Evolutionary conservation across 2,329 filamentous ascomycete species (phyloP).

Genomic region (Mycosphaerella sp.): DNA sequence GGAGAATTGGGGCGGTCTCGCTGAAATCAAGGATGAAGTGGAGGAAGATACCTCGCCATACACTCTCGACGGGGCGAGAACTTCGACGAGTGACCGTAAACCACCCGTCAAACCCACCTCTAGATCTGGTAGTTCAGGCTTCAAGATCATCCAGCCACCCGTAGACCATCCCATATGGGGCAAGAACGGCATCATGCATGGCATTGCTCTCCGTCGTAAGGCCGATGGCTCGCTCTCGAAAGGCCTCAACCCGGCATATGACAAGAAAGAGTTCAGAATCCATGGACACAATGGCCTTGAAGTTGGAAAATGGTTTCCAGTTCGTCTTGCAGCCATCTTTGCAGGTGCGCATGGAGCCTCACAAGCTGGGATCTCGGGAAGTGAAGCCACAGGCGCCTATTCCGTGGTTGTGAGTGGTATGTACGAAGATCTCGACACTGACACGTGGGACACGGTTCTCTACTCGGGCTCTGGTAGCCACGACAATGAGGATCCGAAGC

Average conservation of each 20-base stretch:
- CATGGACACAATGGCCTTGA: constrained; percentile 25
- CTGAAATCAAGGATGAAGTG: not conserved
- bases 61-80: not conserved
- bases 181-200: constrained; percentile 27
- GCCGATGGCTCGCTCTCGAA: constrained; percentile 2
- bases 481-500: constrained; percentile 23
- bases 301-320: constrained; percentile 25
- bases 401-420: constrained; percentile 23
- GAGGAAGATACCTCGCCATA: not conserved
- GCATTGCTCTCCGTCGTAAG: constrained; percentile 14
- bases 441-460: constrained; percentile 21
- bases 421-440: constrained; percentile 26
- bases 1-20: constrained; percentile 20
- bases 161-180: constrained; percentile 24
- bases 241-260: constrained; percentile 12
- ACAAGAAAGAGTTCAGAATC: constrained; percentile 17
- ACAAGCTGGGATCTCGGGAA: constrained; percentile 24
- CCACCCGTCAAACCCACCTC: constrained; percentile 9
- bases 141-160: constrained; percentile 14
- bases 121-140: not conserved
- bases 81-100: not conserved
- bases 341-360: constrained; percentile 25
- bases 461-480: constrained; percentile 27
- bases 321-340: constrained; percentile 23
- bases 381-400: constrained; percentile 20